These are phyloP conservation scores for Malus hybrid DNA, from an alignment of 331 rosid genomes.

Conservation along the genomic window DNA sequence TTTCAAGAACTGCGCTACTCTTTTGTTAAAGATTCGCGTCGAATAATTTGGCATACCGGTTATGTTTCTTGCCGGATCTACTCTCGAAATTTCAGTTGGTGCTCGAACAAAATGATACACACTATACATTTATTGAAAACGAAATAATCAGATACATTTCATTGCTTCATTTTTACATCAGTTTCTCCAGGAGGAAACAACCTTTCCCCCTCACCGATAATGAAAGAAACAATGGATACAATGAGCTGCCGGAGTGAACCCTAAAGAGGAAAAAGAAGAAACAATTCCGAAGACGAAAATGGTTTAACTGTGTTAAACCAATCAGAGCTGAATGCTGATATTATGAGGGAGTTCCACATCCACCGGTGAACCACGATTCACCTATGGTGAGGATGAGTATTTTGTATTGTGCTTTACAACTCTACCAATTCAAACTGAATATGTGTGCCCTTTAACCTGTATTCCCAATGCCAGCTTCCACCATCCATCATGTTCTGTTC, in stretches of 20 bases:
- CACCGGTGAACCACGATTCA: slow-evolving; percentile 86
- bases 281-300: background rate
- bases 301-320: slow-evolving; percentile 34
- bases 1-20: too few species aligned
- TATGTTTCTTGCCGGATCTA: background rate
- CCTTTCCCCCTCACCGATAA: background rate
- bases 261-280: background rate
- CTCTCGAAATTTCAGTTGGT: too few species aligned
- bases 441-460: slow-evolving; percentile 55
- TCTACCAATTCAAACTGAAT: slow-evolving; percentile 58
- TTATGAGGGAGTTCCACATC: slow-evolving; percentile 15
- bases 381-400: slow-evolving; percentile 26
- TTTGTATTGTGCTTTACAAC: slow-evolving; percentile 23
- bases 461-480: slow-evolving; percentile 95
- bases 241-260: slow-evolving; percentile 1
- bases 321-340: background rate
- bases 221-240: background rate
- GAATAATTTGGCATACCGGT: too few species aligned
- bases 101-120: too few species aligned
- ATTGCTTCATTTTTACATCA: slow-evolving; percentile 17
- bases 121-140: background rate
- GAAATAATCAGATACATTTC: slow-evolving; percentile 13
- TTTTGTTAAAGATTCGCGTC: too few species aligned
- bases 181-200: background rate
- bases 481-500: slow-evolving; percentile 47